Evolutionary conservation across 2,329 filamentous ascomycete species (phyloP), one percentile per base, ranked within the genome.

Genomic region (Alternaria infectoria): DNA sequence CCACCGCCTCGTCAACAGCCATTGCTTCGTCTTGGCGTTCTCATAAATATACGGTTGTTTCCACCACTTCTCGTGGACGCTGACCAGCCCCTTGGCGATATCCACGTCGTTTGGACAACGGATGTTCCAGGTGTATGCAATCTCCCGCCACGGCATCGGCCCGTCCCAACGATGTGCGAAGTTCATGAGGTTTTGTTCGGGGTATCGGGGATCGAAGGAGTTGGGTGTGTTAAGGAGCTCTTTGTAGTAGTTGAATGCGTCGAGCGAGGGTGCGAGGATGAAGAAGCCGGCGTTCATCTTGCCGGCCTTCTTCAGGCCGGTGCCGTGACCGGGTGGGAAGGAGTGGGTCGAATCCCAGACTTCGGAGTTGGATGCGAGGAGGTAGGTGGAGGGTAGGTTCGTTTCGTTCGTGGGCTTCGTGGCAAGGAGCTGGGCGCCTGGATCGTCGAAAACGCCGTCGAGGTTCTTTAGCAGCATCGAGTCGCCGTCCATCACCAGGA

Each of bases 51-150:
- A 74, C 1, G 74, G 77, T 43, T 71, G 65, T 9, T 58, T 62
- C 80, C 80, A 82, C 76, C 77, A 82, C 68, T 82, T 82, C 64
- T 78, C 79, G 47, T 82, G 80, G 51, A 81, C 65, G 56, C 73
- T 78, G 36, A 70, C 70, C 10, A 81, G 68, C 0, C 80, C 80
- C 28, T 76, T 72, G 11, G 77, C 68, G 28, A 81, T 61, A 57
- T 82, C 80, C 25, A 72, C 70, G 52, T 78, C 72, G 13, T 69
- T 80, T 0, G 77, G 74, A 46, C 74, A 78, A 49, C 79, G 74
- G 11, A 80, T 74, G 55, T 81, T 82, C 79, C 79, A 82, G 9
- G 70, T 75, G 15, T 76, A 75, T 19, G 67, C 64, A 7, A 82
- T 57, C 57, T 75, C 71, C n/a, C 66, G 69, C 80, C 80, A 82